phyloP scores from a whole-genome alignment of 352 stramenopile species.

The Pythium guiyangense region DNA sequence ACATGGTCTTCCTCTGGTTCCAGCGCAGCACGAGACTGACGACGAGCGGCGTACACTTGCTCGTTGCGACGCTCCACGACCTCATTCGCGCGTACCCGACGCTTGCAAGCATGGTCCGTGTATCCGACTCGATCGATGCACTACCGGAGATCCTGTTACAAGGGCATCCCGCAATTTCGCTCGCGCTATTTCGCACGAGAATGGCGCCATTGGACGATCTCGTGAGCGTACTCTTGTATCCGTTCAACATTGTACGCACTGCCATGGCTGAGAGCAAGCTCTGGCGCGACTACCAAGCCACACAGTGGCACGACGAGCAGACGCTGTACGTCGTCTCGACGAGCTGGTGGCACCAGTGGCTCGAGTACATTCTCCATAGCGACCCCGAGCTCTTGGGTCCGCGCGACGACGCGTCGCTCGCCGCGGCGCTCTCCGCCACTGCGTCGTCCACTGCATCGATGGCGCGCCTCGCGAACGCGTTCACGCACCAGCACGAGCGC shows the following conservation, averaged over 20 bases:
- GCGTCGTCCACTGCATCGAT: background rate
- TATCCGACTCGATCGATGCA: slow-evolving; percentile 11
- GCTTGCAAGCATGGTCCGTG: slow-evolving; percentile 13
- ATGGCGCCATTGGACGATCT: slow-evolving; percentile 25
- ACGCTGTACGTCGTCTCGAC: slow-evolving; percentile 46
- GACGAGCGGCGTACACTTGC: slow-evolving; percentile 23
- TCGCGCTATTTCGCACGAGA: slow-evolving; percentile 22
- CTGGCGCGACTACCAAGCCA: slow-evolving; percentile 26
- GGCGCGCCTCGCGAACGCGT: background rate
- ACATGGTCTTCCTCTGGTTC: slow-evolving; percentile 67
- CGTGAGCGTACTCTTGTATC: slow-evolving; percentile 39
- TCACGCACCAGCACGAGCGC: slow-evolving; percentile 9
- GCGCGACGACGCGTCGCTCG: slow-evolving; percentile 2
- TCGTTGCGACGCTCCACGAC: slow-evolving; percentile 25
- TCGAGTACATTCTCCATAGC: slow-evolving; percentile 22
- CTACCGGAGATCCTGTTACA: slow-evolving; percentile 19
- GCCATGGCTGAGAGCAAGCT: slow-evolving; percentile 41
- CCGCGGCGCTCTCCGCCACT: background rate
- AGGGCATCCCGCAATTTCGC: slow-evolving; percentile 15
- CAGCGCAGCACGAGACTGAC: slow-evolving; percentile 23
- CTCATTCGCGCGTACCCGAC: slow-evolving; percentile 14
- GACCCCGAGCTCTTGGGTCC: slow-evolving; percentile 4
- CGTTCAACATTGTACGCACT: slow-evolving; percentile 50
- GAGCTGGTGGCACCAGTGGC: slow-evolving; percentile 60
- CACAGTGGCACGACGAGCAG: slow-evolving; percentile 36